Evolutionary conservation across 768 basidiomycete species (phyloP).

Genomic region (Termitomyces sp.): DNA sequence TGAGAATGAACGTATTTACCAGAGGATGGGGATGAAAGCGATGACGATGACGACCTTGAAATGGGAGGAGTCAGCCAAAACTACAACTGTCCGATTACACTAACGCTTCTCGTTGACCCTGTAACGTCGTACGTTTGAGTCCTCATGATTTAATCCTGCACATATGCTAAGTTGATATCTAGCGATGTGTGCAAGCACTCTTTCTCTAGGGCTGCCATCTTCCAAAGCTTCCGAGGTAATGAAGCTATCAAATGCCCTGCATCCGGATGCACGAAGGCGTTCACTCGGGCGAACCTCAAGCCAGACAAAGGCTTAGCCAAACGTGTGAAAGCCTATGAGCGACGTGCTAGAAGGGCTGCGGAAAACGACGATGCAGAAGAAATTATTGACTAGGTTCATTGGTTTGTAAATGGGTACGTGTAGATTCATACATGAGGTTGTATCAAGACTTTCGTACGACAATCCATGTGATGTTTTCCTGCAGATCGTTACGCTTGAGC

Average conservation of each 20-base stretch:
- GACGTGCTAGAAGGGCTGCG: conserved; percentile 44
- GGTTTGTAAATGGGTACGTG: neutral
- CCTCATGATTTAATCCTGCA: conserved; percentile 5
- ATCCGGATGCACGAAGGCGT: conserved; percentile 61
- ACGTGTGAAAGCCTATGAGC: conserved; percentile 53
- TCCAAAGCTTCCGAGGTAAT: conserved; percentile 46
- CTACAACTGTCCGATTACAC: conserved; percentile 80
- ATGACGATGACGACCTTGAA: conserved; percentile 85
- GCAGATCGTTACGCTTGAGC: neutral
- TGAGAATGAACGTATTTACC: conserved; percentile 2
- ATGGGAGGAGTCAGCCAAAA: conserved; percentile 82
- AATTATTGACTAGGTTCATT: conserved; percentile 35
- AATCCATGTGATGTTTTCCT: neutral
- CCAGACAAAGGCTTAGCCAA: conserved; percentile 56
- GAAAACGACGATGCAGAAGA: conserved; percentile 60
- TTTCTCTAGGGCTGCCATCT: conserved; percentile 71
- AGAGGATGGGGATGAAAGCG: conserved; percentile 81
- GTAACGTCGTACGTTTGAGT: conserved; percentile 65
- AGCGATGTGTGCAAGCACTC: conserved; percentile 76
- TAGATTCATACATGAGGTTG: conserved; percentile 5
- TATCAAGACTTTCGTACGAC: conserved; percentile 8
- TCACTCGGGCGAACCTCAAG: conserved; percentile 47
- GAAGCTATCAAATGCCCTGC: conserved; percentile 52
- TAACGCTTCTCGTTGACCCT: conserved; percentile 64
- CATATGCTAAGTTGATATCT: conserved; percentile 3